Base-by-base conservation (phyloP, 805 yeast genomes). In the Tetrapisispora taiwanensis region DNA sequence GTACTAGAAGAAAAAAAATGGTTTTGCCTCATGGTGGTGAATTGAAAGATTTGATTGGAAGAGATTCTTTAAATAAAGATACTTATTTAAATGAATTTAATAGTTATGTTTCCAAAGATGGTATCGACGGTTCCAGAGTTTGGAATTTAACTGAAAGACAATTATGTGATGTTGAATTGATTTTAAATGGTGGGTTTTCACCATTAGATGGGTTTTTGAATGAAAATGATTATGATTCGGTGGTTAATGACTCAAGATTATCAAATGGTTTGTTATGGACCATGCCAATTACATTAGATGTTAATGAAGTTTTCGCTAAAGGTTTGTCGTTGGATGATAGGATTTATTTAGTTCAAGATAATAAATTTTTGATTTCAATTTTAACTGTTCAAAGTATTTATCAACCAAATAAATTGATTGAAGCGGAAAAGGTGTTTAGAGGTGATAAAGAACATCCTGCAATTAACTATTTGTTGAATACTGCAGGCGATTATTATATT, bases 371-470 rank as follows among this genome's bases (percentile, higher is more conserved):
- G 1, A 71, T 89, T 55, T 96, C 97, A 24, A 78, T 89, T 53
- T 68, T 89, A 59, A 82, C 94, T 10, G 71, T 89, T 20, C 78
- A 73, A 46, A 92, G 88, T 50, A 75, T 85, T 30, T 89, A 83
- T 71, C 72, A 72, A 55, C 96, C 95, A 53, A 73, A 89, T 66
- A 90, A 90, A 72, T 58, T 68, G 45, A 61, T 62, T 17, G 97
- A 89, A 70, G 96, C 96, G 43, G 66, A 76, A 52, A 74, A 81
- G 60, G 97, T 88, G 26, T 90, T 87, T 69, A 79, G 97, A 63
- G 97, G 97, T 49, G 97, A 90, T 64, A 89, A 94, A 37, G 97
- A 90, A 65, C 97, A 89, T 67, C 97, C 97, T 18, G 97, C 97
- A 12, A 72, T 84, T 56, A 73, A 71, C 56, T 89, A 84, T 67